These are phyloP conservation scores for Mortierella sp. DNA, from an alignment of 371 early-diverging fungal species.

Conservation along the genomic window DNA sequence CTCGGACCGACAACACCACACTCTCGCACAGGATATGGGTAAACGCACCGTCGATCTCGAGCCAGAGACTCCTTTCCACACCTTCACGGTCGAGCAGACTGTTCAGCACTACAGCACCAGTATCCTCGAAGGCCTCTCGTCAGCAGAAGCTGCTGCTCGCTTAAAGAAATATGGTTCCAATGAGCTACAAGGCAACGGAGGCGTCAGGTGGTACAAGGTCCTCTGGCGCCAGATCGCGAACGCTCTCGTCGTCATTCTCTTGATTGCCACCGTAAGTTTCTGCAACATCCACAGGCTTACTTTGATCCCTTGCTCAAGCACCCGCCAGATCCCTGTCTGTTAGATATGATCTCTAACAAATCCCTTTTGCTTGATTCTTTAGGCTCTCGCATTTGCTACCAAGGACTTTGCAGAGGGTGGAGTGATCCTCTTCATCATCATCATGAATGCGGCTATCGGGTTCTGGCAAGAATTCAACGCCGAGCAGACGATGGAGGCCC, in stretches of 20 bases:
- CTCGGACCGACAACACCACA: background rate
- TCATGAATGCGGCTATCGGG: constrained; percentile 85
- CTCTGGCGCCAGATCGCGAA: constrained; percentile 84
- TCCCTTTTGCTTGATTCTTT: too few relatives aligned
- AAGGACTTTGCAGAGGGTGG: constrained; percentile 77
- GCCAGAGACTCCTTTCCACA: constrained; percentile 59
- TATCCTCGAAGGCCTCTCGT: constrained; percentile 69
- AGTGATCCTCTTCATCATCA: constrained; percentile 79
- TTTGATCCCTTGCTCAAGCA: too few relatives aligned
- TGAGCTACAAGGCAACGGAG: constrained; percentile 71
- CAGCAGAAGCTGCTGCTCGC: constrained; percentile 61
- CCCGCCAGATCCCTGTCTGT: too few relatives aligned
- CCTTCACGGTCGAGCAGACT: constrained; percentile 61
- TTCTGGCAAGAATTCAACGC: constrained; percentile 92
- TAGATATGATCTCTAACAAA: too few relatives aligned
- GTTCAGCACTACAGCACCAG: constrained; percentile 65
- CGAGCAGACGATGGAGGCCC: constrained; percentile 90
- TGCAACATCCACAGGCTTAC: too few relatives aligned
- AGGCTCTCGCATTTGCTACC: constrained; percentile 69
- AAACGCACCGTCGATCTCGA: constrained; percentile 52
- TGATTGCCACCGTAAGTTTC: constrained; percentile 69
- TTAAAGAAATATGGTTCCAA: constrained; percentile 75
- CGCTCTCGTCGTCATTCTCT: constrained; percentile 84
- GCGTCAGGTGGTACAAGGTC: constrained; percentile 75
- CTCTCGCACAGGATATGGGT: constrained; percentile 19